These are phyloP conservation scores for Alternaria gaisen DNA, from an alignment of 2,329 filamentous ascomycete species.

Conservation along the genomic window DNA sequence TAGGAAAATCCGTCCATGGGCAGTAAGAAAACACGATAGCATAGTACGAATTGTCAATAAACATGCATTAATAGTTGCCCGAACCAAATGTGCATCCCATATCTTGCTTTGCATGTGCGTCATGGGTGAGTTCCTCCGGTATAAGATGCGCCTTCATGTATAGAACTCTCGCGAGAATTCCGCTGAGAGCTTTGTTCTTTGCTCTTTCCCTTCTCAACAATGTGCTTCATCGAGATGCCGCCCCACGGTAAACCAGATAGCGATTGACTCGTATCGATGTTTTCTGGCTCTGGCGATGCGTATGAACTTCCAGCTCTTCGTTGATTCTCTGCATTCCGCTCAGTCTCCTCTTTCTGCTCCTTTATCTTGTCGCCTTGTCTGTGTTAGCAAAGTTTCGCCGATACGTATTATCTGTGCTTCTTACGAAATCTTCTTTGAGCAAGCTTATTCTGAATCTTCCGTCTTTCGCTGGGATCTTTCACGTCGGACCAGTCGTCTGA, in stretches of 20 bases:
- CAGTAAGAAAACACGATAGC: background rate
- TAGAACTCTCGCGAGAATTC: conserved; percentile 52
- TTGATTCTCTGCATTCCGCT: conserved; percentile 70
- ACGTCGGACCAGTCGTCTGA: conserved; percentile 75
- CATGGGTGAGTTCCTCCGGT: background rate
- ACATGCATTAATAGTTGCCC: background rate
- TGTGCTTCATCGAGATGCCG: conserved; percentile 67
- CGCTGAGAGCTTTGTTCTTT: conserved; percentile 56
- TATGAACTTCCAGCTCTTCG: conserved; percentile 72
- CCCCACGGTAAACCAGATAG: conserved; percentile 73
- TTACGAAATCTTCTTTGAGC: conserved; percentile 80
- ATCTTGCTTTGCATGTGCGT: background rate
- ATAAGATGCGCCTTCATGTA: conserved; percentile 49
- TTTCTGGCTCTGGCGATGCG: conserved; percentile 65
- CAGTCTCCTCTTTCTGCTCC: conserved; percentile 71
- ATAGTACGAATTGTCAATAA: background rate
- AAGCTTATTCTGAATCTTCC: conserved; percentile 78
- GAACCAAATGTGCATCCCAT: background rate
- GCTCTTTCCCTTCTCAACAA: conserved; percentile 56
- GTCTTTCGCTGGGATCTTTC: conserved; percentile 73
- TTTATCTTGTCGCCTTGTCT: conserved; percentile 72
- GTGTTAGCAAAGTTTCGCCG: conserved; percentile 1
- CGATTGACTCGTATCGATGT: conserved; percentile 63
- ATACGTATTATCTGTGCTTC: conserved; percentile 52
- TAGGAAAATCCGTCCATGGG: background rate